Evolutionary conservation across 768 basidiomycete species (phyloP).

Genomic region (Mycena latifolia): DNA sequence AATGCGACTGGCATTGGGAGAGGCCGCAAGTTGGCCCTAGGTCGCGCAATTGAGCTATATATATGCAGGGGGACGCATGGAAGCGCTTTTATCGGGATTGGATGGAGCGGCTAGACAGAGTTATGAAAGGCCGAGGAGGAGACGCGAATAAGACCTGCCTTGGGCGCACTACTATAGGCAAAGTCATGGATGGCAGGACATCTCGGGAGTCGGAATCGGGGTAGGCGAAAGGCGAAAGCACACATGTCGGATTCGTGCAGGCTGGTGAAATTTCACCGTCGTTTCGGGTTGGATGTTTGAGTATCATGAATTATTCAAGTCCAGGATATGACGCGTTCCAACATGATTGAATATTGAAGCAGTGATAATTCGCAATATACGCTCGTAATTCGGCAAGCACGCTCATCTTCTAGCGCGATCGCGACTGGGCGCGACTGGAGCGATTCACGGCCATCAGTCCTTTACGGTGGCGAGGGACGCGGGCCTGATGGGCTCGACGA

Average conservation of each 20-base stretch:
- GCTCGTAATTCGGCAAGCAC: constrained; percentile 8
- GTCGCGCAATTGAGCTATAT: constrained; percentile 10
- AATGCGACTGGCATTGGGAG: constrained; percentile 12
- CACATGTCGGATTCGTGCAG: not conserved
- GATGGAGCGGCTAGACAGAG: constrained; percentile 18
- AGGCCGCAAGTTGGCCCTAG: constrained; percentile 2
- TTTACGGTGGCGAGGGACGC: constrained; percentile 23
- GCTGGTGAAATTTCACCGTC: not conserved
- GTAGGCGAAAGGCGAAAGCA: constrained; percentile 1
- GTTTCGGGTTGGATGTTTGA: not conserved
- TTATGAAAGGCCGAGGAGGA: constrained; percentile 21
- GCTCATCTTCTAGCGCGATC: constrained; percentile 14
- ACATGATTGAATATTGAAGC: not conserved
- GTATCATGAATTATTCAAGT: not conserved
- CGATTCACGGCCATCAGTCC: constrained; percentile 4
- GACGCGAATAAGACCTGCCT: constrained; percentile 27
- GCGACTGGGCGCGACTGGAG: not conserved
- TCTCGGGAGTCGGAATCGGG: constrained; percentile 10
- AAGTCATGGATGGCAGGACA: constrained; percentile 10
- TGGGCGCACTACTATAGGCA: constrained; percentile 5
- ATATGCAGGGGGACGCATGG: constrained; percentile 11
- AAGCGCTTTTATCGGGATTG: constrained; percentile 30
- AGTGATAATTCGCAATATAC: not conserved
- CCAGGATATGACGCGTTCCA: not conserved
- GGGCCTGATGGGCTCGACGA: not conserved